Conservation (phyloP, 768 basidiomycete genomes). For the Panaeolus papilionaceus region DNA sequence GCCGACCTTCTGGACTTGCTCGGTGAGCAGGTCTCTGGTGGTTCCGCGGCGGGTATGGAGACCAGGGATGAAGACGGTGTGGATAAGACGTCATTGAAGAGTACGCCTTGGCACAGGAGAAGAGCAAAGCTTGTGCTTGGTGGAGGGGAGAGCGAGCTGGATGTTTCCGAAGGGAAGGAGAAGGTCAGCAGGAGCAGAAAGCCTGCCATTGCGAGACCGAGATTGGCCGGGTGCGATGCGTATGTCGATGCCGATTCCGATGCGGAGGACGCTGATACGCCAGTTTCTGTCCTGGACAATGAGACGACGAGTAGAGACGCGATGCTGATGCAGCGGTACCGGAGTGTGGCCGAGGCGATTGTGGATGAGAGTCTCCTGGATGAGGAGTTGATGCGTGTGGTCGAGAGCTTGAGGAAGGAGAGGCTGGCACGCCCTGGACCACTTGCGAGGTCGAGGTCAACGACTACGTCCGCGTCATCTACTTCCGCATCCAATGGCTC, state of each 20-base stretch:
- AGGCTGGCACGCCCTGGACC: neutral
- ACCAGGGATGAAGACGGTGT: neutral
- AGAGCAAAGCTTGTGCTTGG: slow-evolving; percentile 2
- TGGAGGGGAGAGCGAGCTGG: neutral
- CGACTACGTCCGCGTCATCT: neutral
- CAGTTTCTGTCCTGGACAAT: neutral
- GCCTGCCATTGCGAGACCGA: neutral
- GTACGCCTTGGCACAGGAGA: neutral
- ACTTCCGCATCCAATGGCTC: neutral
- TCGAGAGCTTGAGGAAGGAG: neutral
- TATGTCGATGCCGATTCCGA: neutral
- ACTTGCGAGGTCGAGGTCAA: neutral
- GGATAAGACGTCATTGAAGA: neutral
- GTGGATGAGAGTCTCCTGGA: slow-evolving; percentile 1
- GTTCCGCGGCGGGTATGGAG: neutral
- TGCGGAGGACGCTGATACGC: neutral
- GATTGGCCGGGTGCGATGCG: neutral
- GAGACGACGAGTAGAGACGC: neutral
- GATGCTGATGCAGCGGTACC: slow-evolving; percentile 1
- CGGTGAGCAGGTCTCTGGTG: neutral
- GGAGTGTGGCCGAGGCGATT: neutral
- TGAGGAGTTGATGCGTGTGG: slow-evolving; percentile 1
- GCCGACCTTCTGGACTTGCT: neutral
- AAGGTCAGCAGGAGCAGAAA: neutral
- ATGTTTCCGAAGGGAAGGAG: neutral